Evolutionary conservation across 2,329 filamentous ascomycete genomes (phyloP).

Genomic region (Cladophialophora chaetospira): DNA sequence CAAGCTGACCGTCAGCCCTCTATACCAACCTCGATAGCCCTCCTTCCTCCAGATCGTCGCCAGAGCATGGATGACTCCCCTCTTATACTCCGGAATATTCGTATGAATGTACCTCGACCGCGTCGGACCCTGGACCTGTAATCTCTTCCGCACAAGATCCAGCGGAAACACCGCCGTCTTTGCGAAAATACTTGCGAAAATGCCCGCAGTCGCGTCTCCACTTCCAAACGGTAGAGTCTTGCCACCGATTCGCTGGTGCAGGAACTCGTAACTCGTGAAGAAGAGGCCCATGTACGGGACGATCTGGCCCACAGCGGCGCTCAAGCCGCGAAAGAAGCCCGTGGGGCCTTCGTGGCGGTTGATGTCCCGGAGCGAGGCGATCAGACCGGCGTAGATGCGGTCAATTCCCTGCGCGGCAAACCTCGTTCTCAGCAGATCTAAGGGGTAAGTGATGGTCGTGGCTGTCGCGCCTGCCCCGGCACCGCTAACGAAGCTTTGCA

Average conservation of each 20-base stretch:
- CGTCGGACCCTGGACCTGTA: constrained; percentile 94
- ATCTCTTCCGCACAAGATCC: constrained; percentile 85
- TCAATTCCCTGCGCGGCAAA: constrained; percentile 92
- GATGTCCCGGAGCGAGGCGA: constrained; percentile 72
- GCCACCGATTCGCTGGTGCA: constrained; percentile 62
- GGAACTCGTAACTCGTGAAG: constrained; percentile 82
- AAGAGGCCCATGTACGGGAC: constrained; percentile 97
- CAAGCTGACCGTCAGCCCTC: constrained; percentile 83
- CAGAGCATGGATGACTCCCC: constrained; percentile 66
- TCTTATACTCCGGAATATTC: constrained; percentile 80
- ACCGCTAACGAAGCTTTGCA: constrained; percentile 79
- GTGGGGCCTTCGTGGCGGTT: constrained; percentile 68
- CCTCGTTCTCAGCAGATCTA: constrained; percentile 88
- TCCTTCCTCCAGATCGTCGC: constrained; percentile 69
- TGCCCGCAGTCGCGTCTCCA: constrained; percentile 80
- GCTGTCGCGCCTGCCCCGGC: constrained; percentile 79
- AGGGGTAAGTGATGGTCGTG: constrained; percentile 83
- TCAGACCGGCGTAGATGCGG: constrained; percentile 74
- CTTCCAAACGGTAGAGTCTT: constrained; percentile 69
- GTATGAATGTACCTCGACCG: constrained; percentile 75
- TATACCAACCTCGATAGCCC: constrained; percentile 78
- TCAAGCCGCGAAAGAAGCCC: constrained; percentile 87
- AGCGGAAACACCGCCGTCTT: constrained; percentile 93
- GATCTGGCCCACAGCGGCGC: constrained; percentile 81
- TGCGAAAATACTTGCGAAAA: constrained; percentile 74